phyloP scores from a whole-genome alignment of 2,329 filamentous ascomycete genomes.

The Microdochium paspali region DNA sequence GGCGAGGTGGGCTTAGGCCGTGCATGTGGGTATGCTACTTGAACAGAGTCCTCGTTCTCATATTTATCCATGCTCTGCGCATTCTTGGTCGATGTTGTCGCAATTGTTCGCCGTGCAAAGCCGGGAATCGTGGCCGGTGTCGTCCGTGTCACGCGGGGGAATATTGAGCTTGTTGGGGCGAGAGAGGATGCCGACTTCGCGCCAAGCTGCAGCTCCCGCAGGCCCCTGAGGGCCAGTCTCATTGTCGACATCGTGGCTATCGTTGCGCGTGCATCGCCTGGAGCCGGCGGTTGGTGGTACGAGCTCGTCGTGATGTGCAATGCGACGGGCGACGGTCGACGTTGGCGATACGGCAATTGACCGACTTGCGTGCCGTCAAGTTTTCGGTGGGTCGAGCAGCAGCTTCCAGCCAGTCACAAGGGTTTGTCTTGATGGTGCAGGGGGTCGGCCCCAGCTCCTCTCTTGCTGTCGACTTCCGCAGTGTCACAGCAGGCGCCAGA shows the following conservation, averaged over 20 bases:
- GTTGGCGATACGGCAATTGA: not conserved
- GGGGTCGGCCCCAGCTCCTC: no score
- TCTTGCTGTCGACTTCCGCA: no score
- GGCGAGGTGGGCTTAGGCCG: constrained; percentile 76
- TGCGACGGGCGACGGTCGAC: not conserved
- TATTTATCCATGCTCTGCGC: constrained; percentile 1
- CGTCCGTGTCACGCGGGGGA: not conserved
- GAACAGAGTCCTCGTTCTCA: not conserved
- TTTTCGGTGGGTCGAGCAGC: not conserved
- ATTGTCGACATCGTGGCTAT: not conserved
- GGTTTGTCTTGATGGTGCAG: no score
- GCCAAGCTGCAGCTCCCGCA: not conserved
- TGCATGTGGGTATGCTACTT: constrained; percentile 32
- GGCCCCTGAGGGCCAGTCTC: not conserved
- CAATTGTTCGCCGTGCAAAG: not conserved
- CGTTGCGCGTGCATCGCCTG: not conserved
- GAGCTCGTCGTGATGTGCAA: not conserved
- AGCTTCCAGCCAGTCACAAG: not conserved
- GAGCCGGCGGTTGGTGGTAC: not conserved
- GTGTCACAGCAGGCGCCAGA: no score
- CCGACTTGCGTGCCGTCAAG: not conserved
- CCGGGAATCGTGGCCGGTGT: not conserved
- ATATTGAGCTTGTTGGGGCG: not conserved
- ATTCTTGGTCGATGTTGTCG: constrained; percentile 4
- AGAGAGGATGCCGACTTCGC: not conserved